Evolutionary conservation across 2,329 filamentous ascomycete species (phyloP).

Genomic region (Xylariaceae sp.): DNA sequence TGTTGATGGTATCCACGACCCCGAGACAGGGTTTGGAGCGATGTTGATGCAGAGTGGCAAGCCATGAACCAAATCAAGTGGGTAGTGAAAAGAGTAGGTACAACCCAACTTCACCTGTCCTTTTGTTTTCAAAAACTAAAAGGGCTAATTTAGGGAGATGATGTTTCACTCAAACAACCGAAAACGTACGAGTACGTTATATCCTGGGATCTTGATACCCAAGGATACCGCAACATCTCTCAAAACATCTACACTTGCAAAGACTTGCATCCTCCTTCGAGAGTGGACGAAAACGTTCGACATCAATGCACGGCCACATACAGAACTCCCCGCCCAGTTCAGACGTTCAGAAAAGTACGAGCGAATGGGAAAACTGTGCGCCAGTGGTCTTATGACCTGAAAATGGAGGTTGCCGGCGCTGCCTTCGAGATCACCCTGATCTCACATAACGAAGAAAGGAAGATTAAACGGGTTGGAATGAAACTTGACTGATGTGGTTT

Average conservation of each 20-base stretch:
- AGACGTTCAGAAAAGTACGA: neutral
- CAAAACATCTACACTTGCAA: neutral
- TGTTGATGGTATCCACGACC: neutral
- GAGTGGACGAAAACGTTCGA: neutral
- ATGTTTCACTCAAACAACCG: neutral
- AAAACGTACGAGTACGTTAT: neutral
- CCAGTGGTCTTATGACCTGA: neutral
- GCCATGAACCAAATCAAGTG: conserved; percentile 4
- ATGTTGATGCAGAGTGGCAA: neutral
- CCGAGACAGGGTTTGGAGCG: neutral
- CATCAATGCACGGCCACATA: neutral
- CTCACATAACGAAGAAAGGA: neutral
- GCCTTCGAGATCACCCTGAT: conserved; percentile 5
- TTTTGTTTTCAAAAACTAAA: neutral
- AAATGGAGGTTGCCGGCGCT: conserved; percentile 12
- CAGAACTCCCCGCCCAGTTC: neutral
- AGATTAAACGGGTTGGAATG: too few species aligned
- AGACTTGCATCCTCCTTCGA: conserved; percentile 4
- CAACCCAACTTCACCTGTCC: neutral
- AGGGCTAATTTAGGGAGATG: conserved; percentile 6
- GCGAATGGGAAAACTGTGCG: neutral
- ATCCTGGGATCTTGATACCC: neutral
- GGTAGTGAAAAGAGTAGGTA: conserved; percentile 16
- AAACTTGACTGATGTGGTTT: too few species aligned
- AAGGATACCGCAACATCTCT: neutral